These are phyloP conservation scores for Nicotiana noctiflora DNA, from an alignment of 257 asterid genomes.

Conservation along the genomic window DNA sequence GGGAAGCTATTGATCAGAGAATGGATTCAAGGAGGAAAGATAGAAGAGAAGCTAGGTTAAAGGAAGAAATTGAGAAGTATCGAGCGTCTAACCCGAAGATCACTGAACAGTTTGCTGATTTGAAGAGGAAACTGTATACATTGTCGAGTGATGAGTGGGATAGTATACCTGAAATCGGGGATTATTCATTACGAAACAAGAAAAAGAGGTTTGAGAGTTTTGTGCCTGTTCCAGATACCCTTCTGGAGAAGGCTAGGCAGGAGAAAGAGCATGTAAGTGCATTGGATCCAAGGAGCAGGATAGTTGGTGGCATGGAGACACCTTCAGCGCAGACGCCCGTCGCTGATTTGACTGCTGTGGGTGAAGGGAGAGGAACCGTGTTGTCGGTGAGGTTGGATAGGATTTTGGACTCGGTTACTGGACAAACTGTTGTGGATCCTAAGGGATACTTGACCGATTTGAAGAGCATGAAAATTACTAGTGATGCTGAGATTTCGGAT, in stretches of 20 bases:
- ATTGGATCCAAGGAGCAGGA: conserved; percentile 80
- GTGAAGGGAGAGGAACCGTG: conserved; percentile 96
- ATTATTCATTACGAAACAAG: conserved; percentile 71
- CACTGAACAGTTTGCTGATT: conserved; percentile 84
- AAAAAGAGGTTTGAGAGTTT: conserved; percentile 90
- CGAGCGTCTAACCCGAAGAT: conserved; percentile 83
- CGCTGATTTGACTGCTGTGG: conserved; percentile 92
- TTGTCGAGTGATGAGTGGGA: conserved; percentile 78
- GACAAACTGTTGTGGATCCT: conserved; percentile 89
- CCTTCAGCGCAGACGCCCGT: conserved; percentile 83
- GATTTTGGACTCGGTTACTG: conserved; percentile 75
- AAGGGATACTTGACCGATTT: conserved; percentile 92
- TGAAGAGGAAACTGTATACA: conserved; percentile 68
- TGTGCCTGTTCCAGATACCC: conserved; percentile 82
- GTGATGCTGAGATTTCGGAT: conserved; percentile 93
- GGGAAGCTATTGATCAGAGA: conserved; percentile 79
- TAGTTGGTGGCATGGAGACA: conserved; percentile 83
- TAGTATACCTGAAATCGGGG: conserved; percentile 83
- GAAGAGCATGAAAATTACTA: conserved; percentile 87
- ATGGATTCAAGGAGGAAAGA: conserved; percentile 91
- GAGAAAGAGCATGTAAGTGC: conserved; percentile 87
- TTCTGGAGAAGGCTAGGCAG: conserved; percentile 89
- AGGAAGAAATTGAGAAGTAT: conserved; percentile 87
- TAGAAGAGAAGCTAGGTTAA: conserved; percentile 87
- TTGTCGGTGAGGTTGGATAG: conserved; percentile 80